A percentile compares a stretch with the other conserved stretches of the same genome.
Evolutionary conservation across 2,329 filamentous ascomycete genomes (phyloP).

Genomic region (Escovopsis weberi): DNA sequence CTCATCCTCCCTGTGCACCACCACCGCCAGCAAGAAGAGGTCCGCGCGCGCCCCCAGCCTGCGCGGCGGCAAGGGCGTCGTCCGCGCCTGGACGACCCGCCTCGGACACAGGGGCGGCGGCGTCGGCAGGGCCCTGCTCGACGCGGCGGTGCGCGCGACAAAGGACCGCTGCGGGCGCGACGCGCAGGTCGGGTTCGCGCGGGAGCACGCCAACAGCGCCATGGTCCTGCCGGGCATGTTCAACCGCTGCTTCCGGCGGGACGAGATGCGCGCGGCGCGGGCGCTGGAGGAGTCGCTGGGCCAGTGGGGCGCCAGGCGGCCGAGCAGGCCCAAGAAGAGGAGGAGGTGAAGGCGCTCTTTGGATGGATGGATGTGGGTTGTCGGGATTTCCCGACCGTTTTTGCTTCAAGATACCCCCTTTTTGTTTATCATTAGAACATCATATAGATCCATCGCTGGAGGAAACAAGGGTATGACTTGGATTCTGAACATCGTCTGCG

Average conservation of each 20-base stretch:
- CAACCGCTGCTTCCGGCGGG: slow-evolving; percentile 43
- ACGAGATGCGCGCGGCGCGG: slow-evolving; percentile 42
- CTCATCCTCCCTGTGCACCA: slow-evolving; percentile 2
- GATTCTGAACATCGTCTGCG: too few species aligned
- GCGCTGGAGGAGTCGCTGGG: slow-evolving; percentile 36
- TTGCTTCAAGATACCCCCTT: too few species aligned
- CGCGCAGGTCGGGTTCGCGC: slow-evolving; percentile 55
- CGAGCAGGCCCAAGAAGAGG: slow-evolving; percentile 18
- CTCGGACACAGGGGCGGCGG: slow-evolving; percentile 55
- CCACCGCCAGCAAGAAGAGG: slow-evolving; percentile 19
- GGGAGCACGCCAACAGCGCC: slow-evolving; percentile 61
- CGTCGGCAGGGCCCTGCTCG: slow-evolving; percentile 56
- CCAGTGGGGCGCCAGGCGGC: slow-evolving; percentile 26
- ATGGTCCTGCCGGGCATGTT: slow-evolving; percentile 49
- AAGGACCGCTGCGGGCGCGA: slow-evolving; percentile 54
- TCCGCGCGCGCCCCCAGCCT: slow-evolving; percentile 23
- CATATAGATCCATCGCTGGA: too few species aligned
- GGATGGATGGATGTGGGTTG: slow-evolving; percentile 1
- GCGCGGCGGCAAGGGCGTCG: slow-evolving; percentile 50
- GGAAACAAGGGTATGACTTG: too few species aligned
- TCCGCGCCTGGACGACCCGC: slow-evolving; percentile 72
- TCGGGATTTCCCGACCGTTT: too few species aligned
- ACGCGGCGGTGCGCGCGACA: slow-evolving; percentile 55
- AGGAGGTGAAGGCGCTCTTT: slow-evolving; percentile 26
- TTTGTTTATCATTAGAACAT: too few species aligned